phyloP scores from a whole-genome alignment of 352 stramenopile species.

The Lagenidium sp. region DNA sequence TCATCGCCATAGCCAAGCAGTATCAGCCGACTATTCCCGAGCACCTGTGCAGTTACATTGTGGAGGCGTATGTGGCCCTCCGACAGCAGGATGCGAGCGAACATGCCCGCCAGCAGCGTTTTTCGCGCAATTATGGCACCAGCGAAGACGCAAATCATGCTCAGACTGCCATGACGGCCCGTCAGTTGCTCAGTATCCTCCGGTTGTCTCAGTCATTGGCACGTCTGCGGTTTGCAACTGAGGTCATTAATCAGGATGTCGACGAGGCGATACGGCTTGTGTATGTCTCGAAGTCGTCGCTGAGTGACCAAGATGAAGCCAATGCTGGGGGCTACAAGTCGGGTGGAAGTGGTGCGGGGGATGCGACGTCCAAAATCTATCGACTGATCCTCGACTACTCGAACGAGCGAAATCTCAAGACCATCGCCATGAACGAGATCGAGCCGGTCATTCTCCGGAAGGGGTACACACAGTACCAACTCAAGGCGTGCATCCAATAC shows the following conservation, averaged over 20 bases:
- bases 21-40: constrained; percentile 83
- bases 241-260: constrained; percentile 96
- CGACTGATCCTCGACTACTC: constrained; percentile 93
- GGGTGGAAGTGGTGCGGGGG: constrained; percentile 39
- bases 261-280: constrained; percentile 96
- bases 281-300: constrained; percentile 96
- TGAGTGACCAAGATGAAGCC: constrained; percentile 86
- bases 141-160: constrained; percentile 63
- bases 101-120: constrained; percentile 64
- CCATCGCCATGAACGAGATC: constrained; percentile 81
- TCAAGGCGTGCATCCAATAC: constrained; percentile 91
- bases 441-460: constrained; percentile 95
- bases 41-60: constrained; percentile 96
- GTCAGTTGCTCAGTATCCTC: constrained; percentile 98
- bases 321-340: constrained; percentile 14
- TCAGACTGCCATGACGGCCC: constrained; percentile 97
- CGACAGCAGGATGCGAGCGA: constrained; percentile 89
- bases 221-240: constrained; percentile 91
- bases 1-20: constrained; percentile 84
- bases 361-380: constrained; percentile 94
- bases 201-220: constrained; percentile 95
- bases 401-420: constrained; percentile 49
- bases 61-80: constrained; percentile 97
- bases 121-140: constrained; percentile 23
- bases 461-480: constrained; percentile 94